Conservation (phyloP, 805 yeast species). For the Saturnispora ahearnii region DNA sequence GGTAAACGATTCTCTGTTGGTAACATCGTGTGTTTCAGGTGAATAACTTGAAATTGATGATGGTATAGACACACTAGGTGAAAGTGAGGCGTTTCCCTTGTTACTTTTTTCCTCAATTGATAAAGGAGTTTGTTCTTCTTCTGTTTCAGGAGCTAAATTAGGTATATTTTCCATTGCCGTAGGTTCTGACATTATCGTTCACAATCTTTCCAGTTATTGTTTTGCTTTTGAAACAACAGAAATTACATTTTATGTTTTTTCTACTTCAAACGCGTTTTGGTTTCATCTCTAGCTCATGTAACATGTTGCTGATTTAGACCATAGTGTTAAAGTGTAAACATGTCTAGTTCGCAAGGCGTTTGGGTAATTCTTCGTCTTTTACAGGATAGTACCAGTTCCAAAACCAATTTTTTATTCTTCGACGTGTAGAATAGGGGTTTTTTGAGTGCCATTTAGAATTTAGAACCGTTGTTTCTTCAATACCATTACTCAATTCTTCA, state of each 20-base stretch:
- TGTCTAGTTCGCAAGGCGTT: background rate
- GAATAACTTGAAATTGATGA: constrained; percentile 10
- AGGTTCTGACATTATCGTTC: background rate
- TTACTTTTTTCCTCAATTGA: background rate
- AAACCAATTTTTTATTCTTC: background rate
- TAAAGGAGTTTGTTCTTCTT: background rate
- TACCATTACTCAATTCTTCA: background rate
- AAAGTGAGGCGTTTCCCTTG: background rate
- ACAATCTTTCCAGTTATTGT: background rate
- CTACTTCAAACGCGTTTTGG: background rate
- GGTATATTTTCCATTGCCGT: background rate
- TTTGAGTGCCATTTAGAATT: background rate
- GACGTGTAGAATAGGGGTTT: background rate
- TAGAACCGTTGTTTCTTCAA: background rate
- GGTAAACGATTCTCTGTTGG: constrained; percentile 5
- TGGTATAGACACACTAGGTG: constrained; percentile 8
- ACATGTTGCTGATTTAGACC: no score
- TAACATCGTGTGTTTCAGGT: constrained; percentile 8
- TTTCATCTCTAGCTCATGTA: background rate
- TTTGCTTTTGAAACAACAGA: background rate
- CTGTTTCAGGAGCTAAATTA: background rate
- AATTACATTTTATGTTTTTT: background rate
- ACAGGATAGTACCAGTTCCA: constrained; percentile 4
- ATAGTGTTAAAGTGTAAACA: background rate
- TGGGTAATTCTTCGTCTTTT: background rate